phyloP scores from a whole-genome alignment of 169 alveolate species.

The Plasmodium berghei region DNA sequence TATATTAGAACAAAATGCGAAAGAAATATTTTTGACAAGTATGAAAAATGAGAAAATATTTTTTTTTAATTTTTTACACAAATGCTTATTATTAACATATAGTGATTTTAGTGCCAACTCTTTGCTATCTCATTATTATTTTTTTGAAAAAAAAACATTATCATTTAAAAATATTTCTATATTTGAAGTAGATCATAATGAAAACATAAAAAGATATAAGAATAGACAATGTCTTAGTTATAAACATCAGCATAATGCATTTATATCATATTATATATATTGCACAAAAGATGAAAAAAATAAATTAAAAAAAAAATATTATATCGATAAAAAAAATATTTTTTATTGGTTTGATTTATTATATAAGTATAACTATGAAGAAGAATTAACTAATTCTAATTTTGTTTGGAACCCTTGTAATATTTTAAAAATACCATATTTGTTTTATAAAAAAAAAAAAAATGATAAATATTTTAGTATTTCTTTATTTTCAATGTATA shows the following conservation, averaged over 20 bases:
- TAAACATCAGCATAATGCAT: neutral
- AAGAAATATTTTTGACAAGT: neutral
- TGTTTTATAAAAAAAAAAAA: slow-evolving; percentile 25
- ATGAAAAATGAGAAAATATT: neutral
- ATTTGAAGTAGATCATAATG: neutral
- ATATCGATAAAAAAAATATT: slow-evolving; percentile 21
- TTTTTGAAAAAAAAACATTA: neutral
- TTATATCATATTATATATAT: slow-evolving; percentile 12
- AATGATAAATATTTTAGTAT: neutral
- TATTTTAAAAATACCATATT: slow-evolving; percentile 44
- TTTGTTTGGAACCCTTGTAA: slow-evolving; percentile 21
- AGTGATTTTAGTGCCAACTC: slow-evolving; percentile 8
- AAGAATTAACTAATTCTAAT: slow-evolving; percentile 4
- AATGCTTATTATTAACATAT: slow-evolving; percentile 31
- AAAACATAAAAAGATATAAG: neutral
- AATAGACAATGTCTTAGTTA: neutral
- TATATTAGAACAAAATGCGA: slow-evolving; percentile 20
- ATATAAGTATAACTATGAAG: slow-evolving; percentile 13
- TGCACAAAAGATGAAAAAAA: neutral
- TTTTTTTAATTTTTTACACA: slow-evolving; percentile 36
- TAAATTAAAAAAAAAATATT: slow-evolving; percentile 13
- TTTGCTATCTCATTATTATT: slow-evolving; percentile 43
- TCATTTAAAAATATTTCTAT: neutral
- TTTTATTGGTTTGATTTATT: slow-evolving; percentile 34
- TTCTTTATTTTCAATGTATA: slow-evolving; percentile 24